A percentile compares a stretch with the other conserved stretches of the same genome.
These are phyloP conservation scores for Raffaelea arxii DNA, from an alignment of 2,329 filamentous ascomycete genomes.

Conservation along the genomic window DNA sequence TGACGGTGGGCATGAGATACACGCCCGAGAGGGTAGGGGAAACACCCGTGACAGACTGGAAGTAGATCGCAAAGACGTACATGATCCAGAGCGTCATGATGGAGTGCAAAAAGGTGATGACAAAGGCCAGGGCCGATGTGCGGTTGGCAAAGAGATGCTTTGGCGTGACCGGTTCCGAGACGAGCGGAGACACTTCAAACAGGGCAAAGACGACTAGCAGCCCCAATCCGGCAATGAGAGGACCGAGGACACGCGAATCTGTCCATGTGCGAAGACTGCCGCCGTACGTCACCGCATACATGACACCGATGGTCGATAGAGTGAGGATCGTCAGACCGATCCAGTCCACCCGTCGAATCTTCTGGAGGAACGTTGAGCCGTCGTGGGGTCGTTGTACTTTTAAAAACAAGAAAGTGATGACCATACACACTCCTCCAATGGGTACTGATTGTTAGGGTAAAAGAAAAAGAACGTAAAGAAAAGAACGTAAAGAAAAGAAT, in stretches of 20 bases:
- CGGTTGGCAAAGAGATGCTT: slow-evolving; percentile 30
- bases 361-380: slow-evolving; percentile 11
- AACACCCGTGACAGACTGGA: slow-evolving; percentile 25
- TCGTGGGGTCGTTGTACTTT: slow-evolving; percentile 10
- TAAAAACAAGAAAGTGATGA: slow-evolving; percentile 19
- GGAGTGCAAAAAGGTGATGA: slow-evolving; percentile 12
- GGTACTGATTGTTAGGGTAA: slow-evolving; percentile 28
- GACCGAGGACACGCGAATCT: slow-evolving; percentile 23
- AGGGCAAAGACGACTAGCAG: slow-evolving; percentile 23
- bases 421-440: slow-evolving; percentile 41
- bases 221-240: slow-evolving; percentile 28
- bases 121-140: slow-evolving; percentile 16
- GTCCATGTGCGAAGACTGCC: slow-evolving; percentile 31
- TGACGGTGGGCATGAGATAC: slow-evolving; percentile 14
- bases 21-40: slow-evolving; percentile 18
- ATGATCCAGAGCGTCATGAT: slow-evolving; percentile 23
- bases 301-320: slow-evolving; percentile 23
- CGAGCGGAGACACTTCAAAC: slow-evolving; percentile 17
- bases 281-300: slow-evolving; percentile 31
- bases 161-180: slow-evolving; percentile 25
- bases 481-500: too few relatives aligned
- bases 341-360: slow-evolving; percentile 28
- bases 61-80: slow-evolving; percentile 32
- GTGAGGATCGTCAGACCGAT: slow-evolving; percentile 30
- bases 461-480: too few relatives aligned